Percentiles rank a stretch among this genome's conserved stretches.
Evolutionary conservation across 139 green algal species (phyloP).

Genomic region (Picochlorum sp.): DNA sequence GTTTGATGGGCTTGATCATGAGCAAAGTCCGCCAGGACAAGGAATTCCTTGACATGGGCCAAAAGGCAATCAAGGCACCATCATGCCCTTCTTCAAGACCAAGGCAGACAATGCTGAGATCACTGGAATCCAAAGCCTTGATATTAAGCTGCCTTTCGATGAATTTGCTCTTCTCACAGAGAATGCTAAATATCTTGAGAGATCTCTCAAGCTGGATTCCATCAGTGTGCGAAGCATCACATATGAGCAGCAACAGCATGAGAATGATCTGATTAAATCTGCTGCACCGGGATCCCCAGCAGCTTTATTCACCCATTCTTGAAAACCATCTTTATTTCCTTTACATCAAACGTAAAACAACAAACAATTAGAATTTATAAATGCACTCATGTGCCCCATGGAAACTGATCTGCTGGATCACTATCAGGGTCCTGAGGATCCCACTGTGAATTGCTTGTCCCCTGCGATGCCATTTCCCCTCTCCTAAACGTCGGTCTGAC

Average conservation of each 20-base stretch:
- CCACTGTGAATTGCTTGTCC: not conserved
- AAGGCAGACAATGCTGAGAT: conserved; percentile 52
- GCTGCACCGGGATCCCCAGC: conserved; percentile 6
- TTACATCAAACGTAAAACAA: too few relatives aligned
- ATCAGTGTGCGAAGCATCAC: conserved; percentile 10
- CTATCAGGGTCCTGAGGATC: conserved; percentile 37
- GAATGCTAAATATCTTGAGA: conserved; percentile 60
- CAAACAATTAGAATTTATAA: too few relatives aligned
- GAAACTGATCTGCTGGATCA: conserved; percentile 63
- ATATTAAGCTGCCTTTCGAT: conserved; percentile 62
- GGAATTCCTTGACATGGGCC: conserved; percentile 10
- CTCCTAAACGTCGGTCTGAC: conserved; percentile 54
- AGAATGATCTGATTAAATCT: not conserved
- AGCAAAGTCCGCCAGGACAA: conserved; percentile 4
- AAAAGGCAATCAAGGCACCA: conserved; percentile 35
- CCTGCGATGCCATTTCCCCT: conserved; percentile 6
- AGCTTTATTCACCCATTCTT: not conserved
- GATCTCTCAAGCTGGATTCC: conserved; percentile 9
- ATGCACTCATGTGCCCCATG: conserved; percentile 55
- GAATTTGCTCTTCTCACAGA: conserved; percentile 63
- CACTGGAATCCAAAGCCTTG: conserved; percentile 24
- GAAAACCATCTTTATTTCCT: not conserved
- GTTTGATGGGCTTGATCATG: conserved; percentile 11
- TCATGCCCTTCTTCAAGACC: conserved; percentile 90
- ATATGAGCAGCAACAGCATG: conserved; percentile 19